Evolutionary conservation across 306 rosid species (phyloP).

Genomic region (Carpinus viminea): DNA sequence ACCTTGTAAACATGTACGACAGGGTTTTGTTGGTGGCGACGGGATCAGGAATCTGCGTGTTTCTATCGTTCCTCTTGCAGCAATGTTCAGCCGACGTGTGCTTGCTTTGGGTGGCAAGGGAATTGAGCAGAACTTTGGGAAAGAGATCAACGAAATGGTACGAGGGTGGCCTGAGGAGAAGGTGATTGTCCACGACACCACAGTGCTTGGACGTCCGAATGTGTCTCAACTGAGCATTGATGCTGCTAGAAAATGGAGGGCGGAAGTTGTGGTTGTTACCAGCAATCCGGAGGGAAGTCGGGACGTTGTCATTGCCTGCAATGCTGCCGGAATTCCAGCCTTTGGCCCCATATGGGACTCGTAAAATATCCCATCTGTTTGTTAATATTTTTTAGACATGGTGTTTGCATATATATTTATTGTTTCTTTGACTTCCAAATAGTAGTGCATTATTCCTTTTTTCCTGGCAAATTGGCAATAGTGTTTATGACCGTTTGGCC

Average conservation of each 20-base stretch:
- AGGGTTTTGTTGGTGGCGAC: conserved; percentile 68
- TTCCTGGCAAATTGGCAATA: too few species aligned
- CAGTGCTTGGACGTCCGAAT: conserved; percentile 61
- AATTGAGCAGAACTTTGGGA: conserved; percentile 64
- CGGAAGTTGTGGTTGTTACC: conserved; percentile 68
- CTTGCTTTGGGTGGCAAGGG: conserved; percentile 76
- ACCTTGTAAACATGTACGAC: conserved; percentile 54
- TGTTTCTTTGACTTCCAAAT: too few species aligned
- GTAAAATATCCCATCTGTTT: background rate
- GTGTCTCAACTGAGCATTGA: conserved; percentile 54
- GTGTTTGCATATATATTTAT: too few species aligned
- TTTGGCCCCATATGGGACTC: conserved; percentile 70
- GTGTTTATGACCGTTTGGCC: too few species aligned
- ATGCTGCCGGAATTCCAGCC: conserved; percentile 40
- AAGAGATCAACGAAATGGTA: conserved; percentile 46
- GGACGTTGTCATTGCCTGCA: conserved; percentile 57
- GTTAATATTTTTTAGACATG: too few species aligned
- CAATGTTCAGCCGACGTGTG: conserved; percentile 42
- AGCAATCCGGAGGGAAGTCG: conserved; percentile 74
- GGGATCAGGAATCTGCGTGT: conserved; percentile 74
- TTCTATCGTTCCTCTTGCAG: conserved; percentile 65
- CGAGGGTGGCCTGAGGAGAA: conserved; percentile 44
- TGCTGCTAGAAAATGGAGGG: conserved; percentile 52
- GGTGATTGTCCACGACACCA: conserved; percentile 63
- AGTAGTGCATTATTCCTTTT: too few species aligned